A percentile compares a stretch with the other conserved stretches of the same genome.
Evolutionary conservation across 306 rosid species (phyloP).

Genomic region (Trifolium fragiferum): DNA sequence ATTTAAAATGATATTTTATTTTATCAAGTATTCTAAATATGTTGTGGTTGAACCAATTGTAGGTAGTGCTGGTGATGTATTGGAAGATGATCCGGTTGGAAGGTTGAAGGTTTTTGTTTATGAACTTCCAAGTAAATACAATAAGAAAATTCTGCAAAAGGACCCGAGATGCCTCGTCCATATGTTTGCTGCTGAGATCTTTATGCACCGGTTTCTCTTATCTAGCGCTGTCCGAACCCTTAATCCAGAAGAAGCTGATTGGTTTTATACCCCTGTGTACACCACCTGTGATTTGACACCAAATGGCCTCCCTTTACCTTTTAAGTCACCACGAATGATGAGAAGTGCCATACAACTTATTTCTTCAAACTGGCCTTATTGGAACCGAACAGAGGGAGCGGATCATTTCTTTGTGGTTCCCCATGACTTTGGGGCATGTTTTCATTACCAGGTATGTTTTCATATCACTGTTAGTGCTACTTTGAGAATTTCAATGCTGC

Average conservation of each 20-base stretch:
- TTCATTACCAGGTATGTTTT: slow-evolving; percentile 86
- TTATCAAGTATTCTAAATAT: slow-evolving; percentile 27
- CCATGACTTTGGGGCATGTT: slow-evolving; percentile 98
- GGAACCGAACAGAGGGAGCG: slow-evolving; percentile 96
- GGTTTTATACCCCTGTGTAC: slow-evolving; percentile 98
- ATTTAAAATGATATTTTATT: slow-evolving; percentile 1
- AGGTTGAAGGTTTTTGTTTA: slow-evolving; percentile 97
- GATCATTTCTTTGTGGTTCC: slow-evolving; percentile 97
- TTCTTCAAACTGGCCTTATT: slow-evolving; percentile 97
- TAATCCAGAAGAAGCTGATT: slow-evolving; percentile 97
- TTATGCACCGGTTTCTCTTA: slow-evolving; percentile 92
- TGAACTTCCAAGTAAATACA: slow-evolving; percentile 98
- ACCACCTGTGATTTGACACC: slow-evolving; percentile 98
- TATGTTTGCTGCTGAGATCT: slow-evolving; percentile 99
- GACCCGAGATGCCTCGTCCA: slow-evolving; percentile 94
- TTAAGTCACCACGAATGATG: slow-evolving; percentile 98
- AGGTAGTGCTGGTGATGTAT: slow-evolving; percentile 99
- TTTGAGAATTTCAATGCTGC: slow-evolving; percentile 31
- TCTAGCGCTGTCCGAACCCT: slow-evolving; percentile 96
- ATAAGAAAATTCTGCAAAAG: slow-evolving; percentile 94
- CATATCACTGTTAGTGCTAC: neutral
- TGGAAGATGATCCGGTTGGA: slow-evolving; percentile 98
- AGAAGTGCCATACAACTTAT: slow-evolving; percentile 97
- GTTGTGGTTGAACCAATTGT: slow-evolving; percentile 44
- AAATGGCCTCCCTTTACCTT: slow-evolving; percentile 96